Conservation (phyloP, 2,329 filamentous ascomycete genomes). For the Lecanicillium sp. region DNA sequence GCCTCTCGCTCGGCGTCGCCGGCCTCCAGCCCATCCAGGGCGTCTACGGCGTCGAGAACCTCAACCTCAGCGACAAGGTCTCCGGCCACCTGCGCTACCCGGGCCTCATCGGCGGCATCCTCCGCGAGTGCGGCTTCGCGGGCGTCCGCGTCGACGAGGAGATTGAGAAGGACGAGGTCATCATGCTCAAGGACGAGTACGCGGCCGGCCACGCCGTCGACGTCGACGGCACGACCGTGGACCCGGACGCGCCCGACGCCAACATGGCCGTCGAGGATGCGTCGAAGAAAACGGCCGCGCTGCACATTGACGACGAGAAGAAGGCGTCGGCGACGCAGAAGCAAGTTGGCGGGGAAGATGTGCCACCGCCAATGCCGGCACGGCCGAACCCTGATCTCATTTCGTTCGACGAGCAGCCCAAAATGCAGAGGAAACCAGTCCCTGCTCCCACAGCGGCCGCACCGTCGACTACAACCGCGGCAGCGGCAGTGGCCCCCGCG, state of each 20-base stretch:
- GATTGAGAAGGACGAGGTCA: slow-evolving; percentile 48
- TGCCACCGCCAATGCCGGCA: slow-evolving; percentile 2
- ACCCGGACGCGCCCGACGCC: slow-evolving; percentile 4
- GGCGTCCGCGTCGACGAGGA: slow-evolving; percentile 37
- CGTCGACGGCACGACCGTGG: slow-evolving; percentile 19
- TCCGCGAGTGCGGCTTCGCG: slow-evolving; percentile 46
- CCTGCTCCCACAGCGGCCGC: no score
- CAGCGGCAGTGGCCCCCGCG: not conserved
- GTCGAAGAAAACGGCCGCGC: not conserved
- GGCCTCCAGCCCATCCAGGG: slow-evolving; percentile 69
- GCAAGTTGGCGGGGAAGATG: not conserved
- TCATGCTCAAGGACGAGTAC: slow-evolving; percentile 37
- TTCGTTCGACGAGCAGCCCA: not conserved
- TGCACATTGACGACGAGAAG: not conserved
- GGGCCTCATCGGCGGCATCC: slow-evolving; percentile 43
- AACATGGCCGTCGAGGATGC: not conserved
- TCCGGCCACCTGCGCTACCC: slow-evolving; percentile 50
- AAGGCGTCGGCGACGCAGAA: not conserved
- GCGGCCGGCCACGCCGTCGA: slow-evolving; percentile 27
- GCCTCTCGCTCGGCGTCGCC: slow-evolving; percentile 74
- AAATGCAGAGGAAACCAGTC: slow-evolving; percentile 8
- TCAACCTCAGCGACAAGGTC: slow-evolving; percentile 48
- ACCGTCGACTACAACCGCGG: no score
- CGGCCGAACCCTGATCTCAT: not conserved
- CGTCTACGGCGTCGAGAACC: slow-evolving; percentile 58